Evolutionary conservation across 2,329 filamentous ascomycete species (phyloP).

Genomic region (Immersiporthe knoxdaviesiana): DNA sequence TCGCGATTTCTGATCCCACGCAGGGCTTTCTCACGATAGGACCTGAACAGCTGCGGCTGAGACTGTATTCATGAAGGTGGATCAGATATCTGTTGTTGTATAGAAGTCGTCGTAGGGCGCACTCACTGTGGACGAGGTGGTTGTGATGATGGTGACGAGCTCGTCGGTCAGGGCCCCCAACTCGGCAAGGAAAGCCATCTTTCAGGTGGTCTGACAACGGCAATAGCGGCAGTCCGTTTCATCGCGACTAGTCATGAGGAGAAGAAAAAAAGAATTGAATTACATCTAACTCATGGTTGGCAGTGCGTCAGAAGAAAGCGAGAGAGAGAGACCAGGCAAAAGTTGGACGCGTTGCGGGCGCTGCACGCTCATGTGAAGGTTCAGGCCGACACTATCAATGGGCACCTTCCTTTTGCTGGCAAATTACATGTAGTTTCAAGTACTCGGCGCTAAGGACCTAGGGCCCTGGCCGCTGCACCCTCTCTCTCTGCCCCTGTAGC

Average conservation of each 20-base stretch:
- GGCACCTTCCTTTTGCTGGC: background rate
- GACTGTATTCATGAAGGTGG: conserved; percentile 35
- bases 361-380: background rate
- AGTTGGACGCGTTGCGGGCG: background rate
- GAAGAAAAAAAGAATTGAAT: too few species aligned
- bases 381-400: background rate
- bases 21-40: conserved; percentile 53
- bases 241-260: conserved; percentile 7
- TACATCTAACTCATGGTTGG: background rate
- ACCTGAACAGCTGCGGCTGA: conserved; percentile 44
- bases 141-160: conserved; percentile 67
- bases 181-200: conserved; percentile 73
- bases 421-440: background rate
- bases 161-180: conserved; percentile 69
- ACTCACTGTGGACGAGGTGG: conserved; percentile 56
- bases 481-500: background rate
- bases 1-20: conserved; percentile 57
- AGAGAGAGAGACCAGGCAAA: background rate
- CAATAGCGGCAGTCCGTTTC: background rate
- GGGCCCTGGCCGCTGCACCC: background rate
- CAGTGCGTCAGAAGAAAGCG: background rate
- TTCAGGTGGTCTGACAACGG: conserved; percentile 16
- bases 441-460: background rate
- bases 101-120: background rate
- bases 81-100: conserved; percentile 7